Evolutionary conservation across 1,284 basidiomycete species (phyloP).

Genomic region (Hymenochaete sp.): DNA sequence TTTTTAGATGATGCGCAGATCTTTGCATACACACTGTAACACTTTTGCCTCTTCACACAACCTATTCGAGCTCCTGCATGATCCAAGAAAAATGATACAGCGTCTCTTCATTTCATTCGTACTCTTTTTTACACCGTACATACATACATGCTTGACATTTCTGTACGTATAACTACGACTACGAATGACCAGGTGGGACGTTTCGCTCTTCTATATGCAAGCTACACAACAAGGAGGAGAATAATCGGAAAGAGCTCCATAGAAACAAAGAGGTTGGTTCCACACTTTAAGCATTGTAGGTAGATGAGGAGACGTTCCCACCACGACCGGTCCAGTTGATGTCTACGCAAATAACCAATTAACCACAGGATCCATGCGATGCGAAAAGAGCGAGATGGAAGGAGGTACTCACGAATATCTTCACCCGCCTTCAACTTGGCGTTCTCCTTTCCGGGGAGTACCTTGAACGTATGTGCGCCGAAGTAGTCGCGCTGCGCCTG

Average conservation of each 20-base stretch:
- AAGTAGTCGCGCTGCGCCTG: constrained; percentile 95
- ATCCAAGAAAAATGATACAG: too few relatives aligned
- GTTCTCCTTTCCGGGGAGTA: constrained; percentile 85
- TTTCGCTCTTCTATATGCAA: constrained; percentile 7
- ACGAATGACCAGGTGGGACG: not conserved
- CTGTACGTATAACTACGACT: not conserved
- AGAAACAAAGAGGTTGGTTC: not conserved
- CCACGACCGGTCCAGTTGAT: constrained; percentile 93
- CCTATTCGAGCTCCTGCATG: too few relatives aligned
- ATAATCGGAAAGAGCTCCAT: not conserved
- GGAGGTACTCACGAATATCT: constrained; percentile 70
- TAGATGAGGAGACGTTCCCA: constrained; percentile 86
- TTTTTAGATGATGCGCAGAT: too few relatives aligned
- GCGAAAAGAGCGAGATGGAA: constrained; percentile 5
- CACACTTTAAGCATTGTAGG: constrained; percentile 87
- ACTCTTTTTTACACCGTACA: too few relatives aligned
- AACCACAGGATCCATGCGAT: not conserved
- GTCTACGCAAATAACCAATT: constrained; percentile 35
- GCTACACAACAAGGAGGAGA: not conserved
- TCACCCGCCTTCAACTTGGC: constrained; percentile 68
- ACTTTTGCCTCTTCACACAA: too few relatives aligned
- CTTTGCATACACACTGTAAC: too few relatives aligned
- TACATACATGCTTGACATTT: too few relatives aligned
- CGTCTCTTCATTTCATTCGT: too few relatives aligned
- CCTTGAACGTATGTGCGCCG: constrained; percentile 91